Base-by-base conservation (phyloP, 768 basidiomycete species). In the Serendipita indica region DNA sequence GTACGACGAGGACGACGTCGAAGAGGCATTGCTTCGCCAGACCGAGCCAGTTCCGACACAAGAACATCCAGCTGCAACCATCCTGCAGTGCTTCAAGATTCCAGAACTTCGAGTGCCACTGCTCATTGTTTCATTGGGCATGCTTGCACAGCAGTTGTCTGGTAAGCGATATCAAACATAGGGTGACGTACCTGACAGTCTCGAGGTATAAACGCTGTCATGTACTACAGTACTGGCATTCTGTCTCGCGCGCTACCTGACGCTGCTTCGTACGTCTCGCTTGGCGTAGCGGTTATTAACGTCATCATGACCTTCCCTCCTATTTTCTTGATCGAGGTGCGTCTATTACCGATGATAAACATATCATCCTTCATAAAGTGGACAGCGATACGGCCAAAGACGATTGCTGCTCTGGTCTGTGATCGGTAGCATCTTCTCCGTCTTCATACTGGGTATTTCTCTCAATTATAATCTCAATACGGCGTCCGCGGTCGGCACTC, bases 201-300 rank as follows among this genome's bases (percentile, higher is more conserved):
- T 34, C n/a, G n/a, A 60, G 60, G 39, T 34, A 41, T 60, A 34
- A 56, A 62, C 25, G 28, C 41, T 25, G 91, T 94, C 27, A 75
- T 94, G 58, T 94, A 91, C 69, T 94, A 93, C 71, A 89, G 86
- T 70, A 92, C 89, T 63, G 79, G 83, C 49, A 96, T 96, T 63
- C 77, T 96, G 25, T 79, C 82, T 25, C 84, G 79, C 60, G 77
- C 89, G 2, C 72, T 96, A 58, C 89, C 91, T 14, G 77, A 85
- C 16, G 68, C 83, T 22, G 91, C 86, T 0, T 80, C 88, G 18
- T 84, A 88, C 63, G 78, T 93, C 18, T 91, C 90, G 1, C 69
- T 96, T 2, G 85, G 82, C 16, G 87, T 94, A 56, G 86, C 90
- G 0, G 66, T 89, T 32, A 81, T 93, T 60, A 96, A 96, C 67